These are phyloP conservation scores for Microbotryum silenes-acaulis DNA, from an alignment of 1,284 basidiomycete species.

Conservation along the genomic window DNA sequence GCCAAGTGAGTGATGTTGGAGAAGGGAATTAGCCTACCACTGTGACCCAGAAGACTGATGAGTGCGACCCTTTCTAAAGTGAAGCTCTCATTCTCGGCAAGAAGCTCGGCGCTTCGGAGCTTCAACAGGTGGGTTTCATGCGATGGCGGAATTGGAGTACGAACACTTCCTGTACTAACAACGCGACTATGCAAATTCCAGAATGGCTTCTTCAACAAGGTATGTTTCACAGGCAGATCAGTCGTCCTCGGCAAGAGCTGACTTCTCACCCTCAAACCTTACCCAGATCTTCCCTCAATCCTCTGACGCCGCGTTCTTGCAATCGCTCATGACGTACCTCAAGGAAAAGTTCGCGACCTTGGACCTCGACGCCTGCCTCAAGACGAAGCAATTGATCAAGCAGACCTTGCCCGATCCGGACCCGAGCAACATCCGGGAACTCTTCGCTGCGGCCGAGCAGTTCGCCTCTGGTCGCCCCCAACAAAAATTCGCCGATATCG, in stretches of 20 bases:
- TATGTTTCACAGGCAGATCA: too few relatives aligned
- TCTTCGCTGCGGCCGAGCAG: constrained; percentile 26
- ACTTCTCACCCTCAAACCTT: too few relatives aligned
- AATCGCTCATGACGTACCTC: constrained; percentile 8
- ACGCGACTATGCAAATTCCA: too few relatives aligned
- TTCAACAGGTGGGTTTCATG: constrained; percentile 9
- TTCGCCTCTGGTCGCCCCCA: constrained; percentile 25
- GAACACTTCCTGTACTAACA: too few relatives aligned
- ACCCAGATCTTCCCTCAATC: constrained; percentile 12
- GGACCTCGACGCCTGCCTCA: constrained; percentile 19
- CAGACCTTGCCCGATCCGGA: constrained; percentile 22
- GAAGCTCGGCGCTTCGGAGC: constrained; percentile 18
- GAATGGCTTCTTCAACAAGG: constrained; percentile 20
- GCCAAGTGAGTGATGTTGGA: constrained; percentile 22
- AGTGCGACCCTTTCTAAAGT: neutral
- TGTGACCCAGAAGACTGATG: neutral
- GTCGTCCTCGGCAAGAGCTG: too few relatives aligned
- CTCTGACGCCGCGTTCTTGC: constrained; percentile 1
- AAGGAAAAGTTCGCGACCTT: constrained; percentile 15
- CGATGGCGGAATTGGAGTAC: too few relatives aligned
- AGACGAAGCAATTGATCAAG: constrained; percentile 22
- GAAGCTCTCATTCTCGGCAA: constrained; percentile 24
- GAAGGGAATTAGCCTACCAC: too few relatives aligned
- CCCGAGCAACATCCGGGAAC: constrained; percentile 25
- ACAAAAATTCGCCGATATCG: constrained; percentile 19